Conservation (phyloP, 768 basidiomycete genomes). For the Boletus barrowsii region DNA sequence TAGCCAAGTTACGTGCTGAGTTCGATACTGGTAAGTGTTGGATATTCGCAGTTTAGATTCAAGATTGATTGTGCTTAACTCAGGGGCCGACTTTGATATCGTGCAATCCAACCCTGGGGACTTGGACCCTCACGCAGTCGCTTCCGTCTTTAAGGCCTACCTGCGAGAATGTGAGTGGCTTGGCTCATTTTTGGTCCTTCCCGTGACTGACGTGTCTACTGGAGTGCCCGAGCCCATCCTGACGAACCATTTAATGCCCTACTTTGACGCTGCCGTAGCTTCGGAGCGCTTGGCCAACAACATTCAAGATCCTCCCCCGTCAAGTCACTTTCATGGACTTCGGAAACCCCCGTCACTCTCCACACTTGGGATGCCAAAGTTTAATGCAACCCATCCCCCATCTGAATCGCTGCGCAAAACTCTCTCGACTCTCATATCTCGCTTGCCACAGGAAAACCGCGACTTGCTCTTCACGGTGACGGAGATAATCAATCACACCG, state of each 20-base stretch:
- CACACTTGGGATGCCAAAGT: slow-evolving; percentile 71
- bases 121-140: slow-evolving; percentile 91
- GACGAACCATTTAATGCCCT: slow-evolving; percentile 64
- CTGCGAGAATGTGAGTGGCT: slow-evolving; percentile 79
- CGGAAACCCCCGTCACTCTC: slow-evolving; percentile 80
- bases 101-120: slow-evolving; percentile 75
- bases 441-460: slow-evolving; percentile 75
- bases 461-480: slow-evolving; percentile 82
- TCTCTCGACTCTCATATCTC: slow-evolving; percentile 59
- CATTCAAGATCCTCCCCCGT: slow-evolving; percentile 30
- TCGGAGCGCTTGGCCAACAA: slow-evolving; percentile 43
- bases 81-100: slow-evolving; percentile 87
- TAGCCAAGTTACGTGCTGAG: slow-evolving; percentile 67
- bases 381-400: slow-evolving; percentile 57
- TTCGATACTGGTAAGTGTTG: slow-evolving; percentile 69
- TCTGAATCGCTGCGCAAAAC: slow-evolving; percentile 56
- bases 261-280: slow-evolving; percentile 75
- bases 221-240: slow-evolving; percentile 86
- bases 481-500: slow-evolving; percentile 75
- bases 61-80: slow-evolving; percentile 9
- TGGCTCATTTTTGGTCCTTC: background rate
- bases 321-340: slow-evolving; percentile 39
- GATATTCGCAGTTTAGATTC: background rate
- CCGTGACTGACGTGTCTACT: slow-evolving; percentile 7
- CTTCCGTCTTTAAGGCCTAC: slow-evolving; percentile 89